Evolutionary conservation across 768 basidiomycete genomes (phyloP).

Genomic region (Goffeauzyma gilvescens): DNA sequence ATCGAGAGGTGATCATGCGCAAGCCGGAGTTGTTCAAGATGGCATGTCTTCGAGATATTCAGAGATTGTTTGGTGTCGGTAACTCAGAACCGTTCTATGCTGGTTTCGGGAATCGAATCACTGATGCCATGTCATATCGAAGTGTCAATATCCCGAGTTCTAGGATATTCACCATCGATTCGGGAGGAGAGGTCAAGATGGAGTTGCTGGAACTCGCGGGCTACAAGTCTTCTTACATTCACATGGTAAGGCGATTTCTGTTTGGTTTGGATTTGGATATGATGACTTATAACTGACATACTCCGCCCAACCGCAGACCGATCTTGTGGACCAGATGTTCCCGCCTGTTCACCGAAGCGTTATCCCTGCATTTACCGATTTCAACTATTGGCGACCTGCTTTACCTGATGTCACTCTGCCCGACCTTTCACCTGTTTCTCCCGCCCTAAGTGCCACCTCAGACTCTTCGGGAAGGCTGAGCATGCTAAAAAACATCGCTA

Average conservation of each 20-base stretch:
- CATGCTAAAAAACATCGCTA: constrained; percentile 30
- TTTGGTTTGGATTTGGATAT: no score
- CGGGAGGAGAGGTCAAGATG: constrained; percentile 84
- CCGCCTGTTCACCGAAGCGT: constrained; percentile 81
- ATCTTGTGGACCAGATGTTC: constrained; percentile 99
- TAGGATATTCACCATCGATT: constrained; percentile 87
- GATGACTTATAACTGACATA: not conserved
- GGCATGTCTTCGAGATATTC: constrained; percentile 91
- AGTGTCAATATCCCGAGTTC: constrained; percentile 86
- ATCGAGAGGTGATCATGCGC: constrained; percentile 95
- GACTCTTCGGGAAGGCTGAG: constrained; percentile 44
- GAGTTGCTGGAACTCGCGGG: constrained; percentile 90
- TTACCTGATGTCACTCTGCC: constrained; percentile 49
- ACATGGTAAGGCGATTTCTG: no score
- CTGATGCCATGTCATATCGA: constrained; percentile 92
- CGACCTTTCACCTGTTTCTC: constrained; percentile 54
- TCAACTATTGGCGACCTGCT: constrained; percentile 83
- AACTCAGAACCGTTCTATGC: constrained; percentile 65
- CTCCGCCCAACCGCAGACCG: constrained; percentile 37
- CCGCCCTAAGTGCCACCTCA: constrained; percentile 80
- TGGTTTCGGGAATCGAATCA: constrained; percentile 95
- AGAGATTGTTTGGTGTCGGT: constrained; percentile 52
- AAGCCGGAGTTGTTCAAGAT: constrained; percentile 99
- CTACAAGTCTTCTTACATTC: constrained; percentile 95
- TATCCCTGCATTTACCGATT: constrained; percentile 78